Evolutionary conservation across 2,329 filamentous ascomycete genomes (phyloP).

Genomic region (Arthrobotrys sinensis): DNA sequence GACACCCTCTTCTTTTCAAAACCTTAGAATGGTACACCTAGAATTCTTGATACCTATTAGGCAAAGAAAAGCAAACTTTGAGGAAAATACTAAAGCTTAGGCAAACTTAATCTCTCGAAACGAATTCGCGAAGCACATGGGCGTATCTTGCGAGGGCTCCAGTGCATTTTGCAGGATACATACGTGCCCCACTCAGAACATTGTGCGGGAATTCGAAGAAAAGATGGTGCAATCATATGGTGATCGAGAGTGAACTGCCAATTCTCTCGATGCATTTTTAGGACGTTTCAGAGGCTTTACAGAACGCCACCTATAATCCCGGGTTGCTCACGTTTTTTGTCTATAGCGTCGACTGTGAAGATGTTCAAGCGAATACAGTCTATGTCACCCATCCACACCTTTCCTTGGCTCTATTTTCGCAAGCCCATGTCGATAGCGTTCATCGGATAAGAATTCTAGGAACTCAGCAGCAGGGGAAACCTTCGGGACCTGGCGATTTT

Average conservation of each 20-base stretch:
- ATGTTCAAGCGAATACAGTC: conserved; percentile 39
- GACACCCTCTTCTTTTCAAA: conserved; percentile 22
- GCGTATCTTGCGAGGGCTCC: neutral
- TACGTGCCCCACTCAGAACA: conserved; percentile 24
- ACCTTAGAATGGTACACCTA: neutral
- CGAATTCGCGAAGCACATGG: conserved; percentile 23
- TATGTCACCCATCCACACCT: conserved; percentile 3
- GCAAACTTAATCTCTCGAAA: conserved; percentile 43
- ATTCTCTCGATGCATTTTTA: conserved; percentile 36
- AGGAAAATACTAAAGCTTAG: neutral
- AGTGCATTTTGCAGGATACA: conserved; percentile 7
- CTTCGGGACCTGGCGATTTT: conserved; percentile 4
- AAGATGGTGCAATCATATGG: conserved; percentile 44
- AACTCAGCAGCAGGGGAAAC: conserved; percentile 30
- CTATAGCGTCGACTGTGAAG: neutral
- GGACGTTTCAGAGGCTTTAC: conserved; percentile 56
- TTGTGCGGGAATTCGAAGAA: conserved; percentile 23
- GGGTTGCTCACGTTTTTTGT: conserved; percentile 47
- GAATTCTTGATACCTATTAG: conserved; percentile 3
- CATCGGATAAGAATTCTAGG: conserved; percentile 27
- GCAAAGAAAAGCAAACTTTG: conserved; percentile 2
- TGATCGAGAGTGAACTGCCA: conserved; percentile 15
- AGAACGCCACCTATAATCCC: conserved; percentile 43
- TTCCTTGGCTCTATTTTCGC: conserved; percentile 2
- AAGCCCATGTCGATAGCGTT: conserved; percentile 14